Percentiles rank a stretch among this genome's conserved stretches.
Conservation (phyloP, 768 basidiomycete species). For the Cubamyces lactineus region DNA sequence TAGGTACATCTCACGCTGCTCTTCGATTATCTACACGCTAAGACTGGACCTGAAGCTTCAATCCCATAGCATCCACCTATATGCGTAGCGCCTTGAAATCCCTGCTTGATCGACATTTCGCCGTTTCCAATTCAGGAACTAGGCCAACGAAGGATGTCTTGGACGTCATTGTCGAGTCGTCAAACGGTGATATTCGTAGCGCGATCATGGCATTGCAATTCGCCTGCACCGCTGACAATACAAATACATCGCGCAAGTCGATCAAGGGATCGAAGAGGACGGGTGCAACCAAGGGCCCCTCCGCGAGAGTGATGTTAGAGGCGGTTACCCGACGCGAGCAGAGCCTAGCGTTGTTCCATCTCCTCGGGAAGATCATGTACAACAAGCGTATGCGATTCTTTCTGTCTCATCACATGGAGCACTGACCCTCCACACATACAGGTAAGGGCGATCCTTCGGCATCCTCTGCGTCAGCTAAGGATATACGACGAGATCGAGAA, state of each 20-base stretch:
- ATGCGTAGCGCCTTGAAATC: conserved; percentile 76
- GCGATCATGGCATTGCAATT: conserved; percentile 95
- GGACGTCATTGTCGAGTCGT: conserved; percentile 74
- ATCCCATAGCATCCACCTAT: conserved; percentile 88
- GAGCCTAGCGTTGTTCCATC: conserved; percentile 85
- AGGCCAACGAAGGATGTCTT: conserved; percentile 67
- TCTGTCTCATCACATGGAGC: background rate
- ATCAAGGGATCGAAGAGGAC: conserved; percentile 34
- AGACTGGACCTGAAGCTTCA: conserved; percentile 50
- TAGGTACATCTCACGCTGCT: conserved; percentile 50
- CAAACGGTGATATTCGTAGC: conserved; percentile 91
- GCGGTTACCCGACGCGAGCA: conserved; percentile 83
- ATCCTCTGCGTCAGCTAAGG: conserved; percentile 59
- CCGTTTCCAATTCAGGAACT: conserved; percentile 34
- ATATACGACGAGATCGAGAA: conserved; percentile 61
- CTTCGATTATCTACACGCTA: conserved; percentile 1
- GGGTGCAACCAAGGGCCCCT: conserved; percentile 30
- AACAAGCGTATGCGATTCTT: conserved; percentile 75
- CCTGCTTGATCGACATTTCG: conserved; percentile 54
- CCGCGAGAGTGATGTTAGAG: conserved; percentile 55
- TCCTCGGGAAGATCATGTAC: conserved; percentile 91
- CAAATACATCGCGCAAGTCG: conserved; percentile 8
- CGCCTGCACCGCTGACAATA: conserved; percentile 56
- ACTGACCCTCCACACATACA: conserved; percentile 35
- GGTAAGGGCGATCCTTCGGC: conserved; percentile 75